Percentiles rank a stretch among this genome's conserved stretches.
These are phyloP conservation scores for Lasiosphaeris hirsuta DNA, from an alignment of 495 filamentous ascomycete genomes.

Conservation along the genomic window DNA sequence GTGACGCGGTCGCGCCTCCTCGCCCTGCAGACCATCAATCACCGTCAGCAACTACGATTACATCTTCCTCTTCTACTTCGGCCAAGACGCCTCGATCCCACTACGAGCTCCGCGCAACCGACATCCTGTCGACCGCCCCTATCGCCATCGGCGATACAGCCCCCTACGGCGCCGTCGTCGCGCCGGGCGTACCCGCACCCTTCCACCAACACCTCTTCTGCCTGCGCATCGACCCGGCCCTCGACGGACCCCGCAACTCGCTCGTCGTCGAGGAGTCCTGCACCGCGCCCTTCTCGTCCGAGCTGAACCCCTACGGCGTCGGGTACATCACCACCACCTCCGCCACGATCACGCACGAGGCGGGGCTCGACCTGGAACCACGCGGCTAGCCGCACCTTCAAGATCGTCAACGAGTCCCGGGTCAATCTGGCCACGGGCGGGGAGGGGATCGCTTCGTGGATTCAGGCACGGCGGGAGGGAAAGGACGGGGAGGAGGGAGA, in stretches of 20 bases:
- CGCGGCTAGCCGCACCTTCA: slow-evolving; percentile 65
- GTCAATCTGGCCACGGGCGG: slow-evolving; percentile 59
- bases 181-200: slow-evolving; percentile 68
- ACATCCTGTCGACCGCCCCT: slow-evolving; percentile 75
- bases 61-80: slow-evolving; percentile 77
- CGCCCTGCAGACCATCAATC: slow-evolving; percentile 70
- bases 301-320: slow-evolving; percentile 72
- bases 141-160: slow-evolving; percentile 64
- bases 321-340: slow-evolving; percentile 56
- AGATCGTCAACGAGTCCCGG: slow-evolving; percentile 68
- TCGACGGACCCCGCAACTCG: slow-evolving; percentile 56
- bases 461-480: slow-evolving; percentile 26
- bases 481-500: slow-evolving; percentile 24
- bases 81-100: slow-evolving; percentile 70
- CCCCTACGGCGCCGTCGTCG: slow-evolving; percentile 73
- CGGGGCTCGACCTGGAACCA: slow-evolving; percentile 61
- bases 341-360: slow-evolving; percentile 48
- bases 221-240: slow-evolving; percentile 73
- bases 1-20: slow-evolving; percentile 65
- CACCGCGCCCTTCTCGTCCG: slow-evolving; percentile 39
- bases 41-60: slow-evolving; percentile 79
- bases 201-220: slow-evolving; percentile 86
- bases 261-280: slow-evolving; percentile 63
- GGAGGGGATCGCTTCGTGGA: too few species aligned
- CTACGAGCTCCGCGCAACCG: slow-evolving; percentile 77